phyloP scores from a whole-genome alignment of 1,139 yeast genomes.

The Zygosaccharomyces sapae region DNA sequence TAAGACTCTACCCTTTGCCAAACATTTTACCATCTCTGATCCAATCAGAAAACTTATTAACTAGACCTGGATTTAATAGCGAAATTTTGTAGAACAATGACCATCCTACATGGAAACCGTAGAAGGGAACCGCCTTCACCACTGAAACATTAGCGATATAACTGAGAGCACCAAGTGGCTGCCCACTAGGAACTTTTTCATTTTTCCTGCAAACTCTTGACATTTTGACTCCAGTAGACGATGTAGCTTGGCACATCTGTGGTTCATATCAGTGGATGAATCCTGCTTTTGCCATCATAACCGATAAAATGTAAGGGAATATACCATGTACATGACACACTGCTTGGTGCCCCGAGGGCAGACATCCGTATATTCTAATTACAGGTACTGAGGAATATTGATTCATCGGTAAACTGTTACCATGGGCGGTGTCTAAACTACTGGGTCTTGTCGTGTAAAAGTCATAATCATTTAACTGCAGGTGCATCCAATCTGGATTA shows the following conservation, averaged over 20 bases:
- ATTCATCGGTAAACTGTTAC: constrained; percentile 32
- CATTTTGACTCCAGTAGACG: constrained; percentile 24
- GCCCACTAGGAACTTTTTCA: constrained; percentile 5
- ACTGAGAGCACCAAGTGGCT: constrained; percentile 30
- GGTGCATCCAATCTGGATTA: constrained; percentile 18
- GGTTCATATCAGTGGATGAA: constrained; percentile 23
- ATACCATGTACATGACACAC: constrained; percentile 77
- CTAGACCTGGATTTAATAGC: constrained; percentile 59
- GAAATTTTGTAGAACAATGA: constrained; percentile 62
- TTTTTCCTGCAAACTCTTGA: constrained; percentile 8
- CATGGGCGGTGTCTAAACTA: constrained; percentile 38
- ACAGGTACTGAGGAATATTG: constrained; percentile 60
- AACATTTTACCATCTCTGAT: constrained; percentile 47
- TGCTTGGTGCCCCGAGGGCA: constrained; percentile 51
- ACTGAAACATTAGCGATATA: constrained; percentile 65
- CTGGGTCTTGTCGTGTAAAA: constrained; percentile 53
- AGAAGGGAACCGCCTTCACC: constrained; percentile 75
- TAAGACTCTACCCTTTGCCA: constrained; percentile 45
- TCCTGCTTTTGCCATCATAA: constrained; percentile 43
- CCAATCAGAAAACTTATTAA: constrained; percentile 56
- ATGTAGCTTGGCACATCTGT: constrained; percentile 34
- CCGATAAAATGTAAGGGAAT: constrained; percentile 72
- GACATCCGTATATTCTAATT: constrained; percentile 68
- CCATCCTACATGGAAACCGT: constrained; percentile 74
- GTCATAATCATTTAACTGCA: constrained; percentile 49